Conservation (phyloP, 116 monocot genomes). For the Papilionanthe hybrid region DNA sequence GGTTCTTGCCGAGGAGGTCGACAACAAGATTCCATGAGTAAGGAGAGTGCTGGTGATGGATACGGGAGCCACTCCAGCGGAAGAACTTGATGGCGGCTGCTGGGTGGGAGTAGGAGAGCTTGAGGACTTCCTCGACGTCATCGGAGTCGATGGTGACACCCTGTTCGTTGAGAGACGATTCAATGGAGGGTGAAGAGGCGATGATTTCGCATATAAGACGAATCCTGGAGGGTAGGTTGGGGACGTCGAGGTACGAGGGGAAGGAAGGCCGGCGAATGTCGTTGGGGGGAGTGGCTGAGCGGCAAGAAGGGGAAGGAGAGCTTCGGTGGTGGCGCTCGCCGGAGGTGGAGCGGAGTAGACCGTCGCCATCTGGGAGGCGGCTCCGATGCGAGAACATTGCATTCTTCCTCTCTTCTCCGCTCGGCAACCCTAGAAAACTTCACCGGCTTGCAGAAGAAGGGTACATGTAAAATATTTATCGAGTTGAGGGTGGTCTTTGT, state of each 20-base stretch:
- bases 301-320: slow-evolving; percentile 3
- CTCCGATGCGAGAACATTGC: slow-evolving; percentile 7
- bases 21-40: slow-evolving; percentile 77
- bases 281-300: background rate
- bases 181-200: slow-evolving; percentile 28
- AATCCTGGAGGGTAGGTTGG: slow-evolving; percentile 34
- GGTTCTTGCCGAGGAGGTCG: slow-evolving; percentile 71
- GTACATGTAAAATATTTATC: no score
- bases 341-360: background rate
- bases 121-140: slow-evolving; percentile 64
- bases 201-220: slow-evolving; percentile 51
- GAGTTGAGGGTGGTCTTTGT: no score
- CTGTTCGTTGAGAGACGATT: slow-evolving; percentile 21
- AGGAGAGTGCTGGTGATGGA: slow-evolving; percentile 28
- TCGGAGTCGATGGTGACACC: slow-evolving; percentile 20
- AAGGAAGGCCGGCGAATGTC: slow-evolving; percentile 13
- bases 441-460: no score
- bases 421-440: background rate
- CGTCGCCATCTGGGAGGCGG: background rate
- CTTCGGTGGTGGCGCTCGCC: background rate
- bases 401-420: background rate
- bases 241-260: slow-evolving; percentile 36
- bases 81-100: slow-evolving; percentile 52
- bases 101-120: slow-evolving; percentile 60
- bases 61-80: slow-evolving; percentile 36